Base-by-base conservation (phyloP, 768 basidiomycete genomes). In the Lentinula aciculospora region DNA sequence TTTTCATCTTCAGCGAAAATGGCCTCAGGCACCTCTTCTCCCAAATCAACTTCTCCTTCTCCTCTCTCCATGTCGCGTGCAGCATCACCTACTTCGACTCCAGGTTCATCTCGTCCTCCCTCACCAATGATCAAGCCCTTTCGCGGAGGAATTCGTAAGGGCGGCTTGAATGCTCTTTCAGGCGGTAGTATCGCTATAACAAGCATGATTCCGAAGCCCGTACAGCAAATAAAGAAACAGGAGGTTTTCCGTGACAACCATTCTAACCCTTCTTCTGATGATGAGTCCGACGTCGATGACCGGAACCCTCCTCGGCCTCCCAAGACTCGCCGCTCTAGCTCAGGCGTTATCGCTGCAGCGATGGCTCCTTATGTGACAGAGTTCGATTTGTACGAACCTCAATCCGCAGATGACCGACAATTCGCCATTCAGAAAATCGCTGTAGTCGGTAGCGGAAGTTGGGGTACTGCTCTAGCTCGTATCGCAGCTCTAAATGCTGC, bases 341-440 rank as follows among this genome's bases (percentile, higher is more conserved):
- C 56, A 4, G 56, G 56, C 28, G 50, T 58, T 45, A 46, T 61
- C n/a, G 45, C 55, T 27, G 36, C 56, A 2, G 57, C 60, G 2
- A 61, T 61, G 60, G 60, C 60, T 2, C 60, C 60, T 31, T 61
- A 57, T 28, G 49, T 61, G 7, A 61, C 57, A 1, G 56, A 61
- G 46, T 61, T 61, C 27, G 60, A 61, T 36, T 44, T 61, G 13
- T 61, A 58, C 51, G 60, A 61, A 45, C 60, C 60, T 36, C 47
- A 58, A 39, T 25, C 15, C 25, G 50, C 50, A 29, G 31, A 57
- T 25, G 60, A 48, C 50, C 19, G 19, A n/a, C 32, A 58, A 27
- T 28, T 23, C 19, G 47, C 48, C n/a, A 53, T 42, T 17, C 60
- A 61, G 34, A 61, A 61, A 28, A 49, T 61, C 32, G 60, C 60